A percentile compares a stretch with the other conserved stretches of the same genome.
Conservation (phyloP, 805 yeast genomes). For the Jamesozyma spencerorum region DNA sequence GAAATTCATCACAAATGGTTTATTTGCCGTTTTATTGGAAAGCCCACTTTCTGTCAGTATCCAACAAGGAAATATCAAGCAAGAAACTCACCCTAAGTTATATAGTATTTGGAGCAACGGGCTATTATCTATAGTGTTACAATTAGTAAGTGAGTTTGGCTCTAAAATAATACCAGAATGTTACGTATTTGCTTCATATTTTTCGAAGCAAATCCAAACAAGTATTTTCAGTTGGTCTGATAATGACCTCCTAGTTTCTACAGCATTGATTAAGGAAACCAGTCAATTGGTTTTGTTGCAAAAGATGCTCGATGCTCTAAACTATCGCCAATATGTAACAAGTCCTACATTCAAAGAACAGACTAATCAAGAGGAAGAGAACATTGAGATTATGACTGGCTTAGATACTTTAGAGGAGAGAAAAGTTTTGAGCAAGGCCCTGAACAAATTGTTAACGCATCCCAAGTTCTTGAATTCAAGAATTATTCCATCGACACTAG, state of each 20-base stretch:
- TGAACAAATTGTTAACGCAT: conserved; percentile 71
- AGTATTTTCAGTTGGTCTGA: conserved; percentile 64
- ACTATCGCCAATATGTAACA: conserved; percentile 40
- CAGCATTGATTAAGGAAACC: conserved; percentile 52
- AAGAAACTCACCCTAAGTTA: conserved; percentile 43
- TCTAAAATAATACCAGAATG: conserved; percentile 54
- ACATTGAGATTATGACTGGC: conserved; percentile 41
- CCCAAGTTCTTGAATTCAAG: conserved; percentile 74
- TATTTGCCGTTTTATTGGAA: conserved; percentile 60
- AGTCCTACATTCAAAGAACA: conserved; percentile 2
- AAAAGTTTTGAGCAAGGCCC: conserved; percentile 47
- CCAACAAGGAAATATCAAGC: conserved; percentile 53
- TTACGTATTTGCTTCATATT: conserved; percentile 51
- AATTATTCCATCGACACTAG: conserved; percentile 51
- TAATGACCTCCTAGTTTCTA: conserved; percentile 33
- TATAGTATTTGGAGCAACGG: conserved; percentile 87
- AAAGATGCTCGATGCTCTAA: conserved; percentile 44
- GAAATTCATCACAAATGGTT: conserved; percentile 51
- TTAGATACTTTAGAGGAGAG: conserved; percentile 51
- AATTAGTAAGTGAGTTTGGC: conserved; percentile 55
- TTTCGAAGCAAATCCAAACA: conserved; percentile 53
- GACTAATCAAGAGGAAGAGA: conserved; percentile 13
- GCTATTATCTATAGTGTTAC: conserved; percentile 55
- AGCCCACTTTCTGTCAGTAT: conserved; percentile 62
- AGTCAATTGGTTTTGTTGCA: conserved; percentile 59